Base-by-base conservation (phyloP, 306 rosid genomes). In the Acmispon strigosus region DNA sequence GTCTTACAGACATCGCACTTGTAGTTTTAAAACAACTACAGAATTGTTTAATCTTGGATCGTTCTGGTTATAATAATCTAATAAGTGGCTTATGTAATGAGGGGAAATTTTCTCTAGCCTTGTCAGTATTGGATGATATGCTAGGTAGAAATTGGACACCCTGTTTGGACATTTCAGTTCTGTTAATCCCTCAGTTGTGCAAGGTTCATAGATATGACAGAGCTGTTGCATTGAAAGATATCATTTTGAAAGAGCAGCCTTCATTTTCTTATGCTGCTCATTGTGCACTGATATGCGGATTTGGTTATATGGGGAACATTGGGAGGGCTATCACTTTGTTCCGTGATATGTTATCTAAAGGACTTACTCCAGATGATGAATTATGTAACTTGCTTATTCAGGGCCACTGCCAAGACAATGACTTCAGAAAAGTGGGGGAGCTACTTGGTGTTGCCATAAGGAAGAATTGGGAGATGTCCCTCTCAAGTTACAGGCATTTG, bases 101-200 rank as follows among this genome's bases (percentile, higher is more conserved):
- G 73, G 62, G 80, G 18, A 82, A 83, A 2, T 72, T 80, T 60
- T 75, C 75, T 2, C 76, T 49, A 36, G 96, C 94, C 70, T 75
- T 94, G 72, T 73, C 68, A 1, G 2, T 89, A 52, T 76, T 94
- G 74, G 88, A 94, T 34, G 78, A 64, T 36, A 74, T 88, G 86
- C 79, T 87, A 64, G 84, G 78, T 43, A 76, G 58, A 77, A 57
- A 66, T 78, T 72, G 75, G 64, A 60, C 62, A 14, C 97, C 95
- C 7, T 72, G 73, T 65, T 70, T 72, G 77, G 90, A 89, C 72
- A 89, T 76, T 80, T 69, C 82, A 34, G 36, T 80, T 24, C 44
- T 67, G 14, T 86, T 94, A 75, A 89, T 94, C 73, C 81, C 89
- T 60, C 75, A 69, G 32, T 49, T 90, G 68, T 90, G 92, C 60